phyloP scores from a whole-genome alignment of 768 basidiomycete genomes.

The Psilocybe cyanescens region DNA sequence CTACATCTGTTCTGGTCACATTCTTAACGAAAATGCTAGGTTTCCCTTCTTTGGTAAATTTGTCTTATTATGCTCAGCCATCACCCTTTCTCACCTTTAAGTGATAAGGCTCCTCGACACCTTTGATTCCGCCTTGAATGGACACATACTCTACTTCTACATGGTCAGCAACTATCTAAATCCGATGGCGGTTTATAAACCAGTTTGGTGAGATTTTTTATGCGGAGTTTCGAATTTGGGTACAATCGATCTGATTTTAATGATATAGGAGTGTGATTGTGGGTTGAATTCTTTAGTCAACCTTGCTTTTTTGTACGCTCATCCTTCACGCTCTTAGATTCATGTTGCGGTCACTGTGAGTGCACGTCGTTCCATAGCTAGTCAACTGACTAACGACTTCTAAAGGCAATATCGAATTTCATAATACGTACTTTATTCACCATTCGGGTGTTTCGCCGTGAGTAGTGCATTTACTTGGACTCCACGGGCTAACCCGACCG shows the following conservation, averaged over 20 bases:
- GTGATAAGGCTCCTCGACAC: slow-evolving; percentile 53
- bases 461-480: slow-evolving; percentile 9
- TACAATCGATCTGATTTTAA: not conserved
- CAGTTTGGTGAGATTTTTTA: slow-evolving; percentile 48
- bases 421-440: slow-evolving; percentile 57
- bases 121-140: slow-evolving; percentile 54
- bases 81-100: not conserved
- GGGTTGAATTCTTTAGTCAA: slow-evolving; percentile 19
- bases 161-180: slow-evolving; percentile 59
- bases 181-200: slow-evolving; percentile 41
- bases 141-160: slow-evolving; percentile 62
- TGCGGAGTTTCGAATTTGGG: not conserved
- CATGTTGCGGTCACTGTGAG: slow-evolving; percentile 59
- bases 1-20: not conserved
- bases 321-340: slow-evolving; percentile 34
- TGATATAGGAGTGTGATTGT: slow-evolving; percentile 53
- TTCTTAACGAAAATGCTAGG: slow-evolving; percentile 19
- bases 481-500: not conserved
- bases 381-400: not conserved
- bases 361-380: not conserved
- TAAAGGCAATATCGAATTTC: slow-evolving; percentile 52
- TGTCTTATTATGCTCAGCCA: not conserved
- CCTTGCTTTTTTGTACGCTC: not conserved
- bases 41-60: slow-evolving; percentile 35
- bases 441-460: slow-evolving; percentile 52